Evolutionary conservation across 1,284 basidiomycete genomes (phyloP), one percentile per base, ranked within the genome.

Genomic region (Papiliotrema terrestris): DNA sequence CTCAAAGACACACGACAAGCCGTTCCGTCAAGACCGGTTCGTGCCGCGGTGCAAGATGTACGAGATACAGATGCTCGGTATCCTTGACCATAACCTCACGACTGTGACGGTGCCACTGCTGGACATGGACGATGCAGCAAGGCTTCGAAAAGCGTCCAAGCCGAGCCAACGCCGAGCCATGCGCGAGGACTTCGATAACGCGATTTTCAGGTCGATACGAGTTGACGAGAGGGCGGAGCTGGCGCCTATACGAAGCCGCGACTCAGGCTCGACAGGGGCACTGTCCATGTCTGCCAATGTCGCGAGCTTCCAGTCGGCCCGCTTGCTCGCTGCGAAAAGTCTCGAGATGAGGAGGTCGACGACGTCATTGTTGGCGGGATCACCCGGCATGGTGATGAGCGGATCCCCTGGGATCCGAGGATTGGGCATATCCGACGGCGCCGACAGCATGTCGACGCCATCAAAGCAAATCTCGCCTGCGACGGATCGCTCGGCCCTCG

Each of bases 1-100:
- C 61, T 71, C 73, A 14, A 73, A 74, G 49, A 72, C 71, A 0
- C 74, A 74, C 56, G 76, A 78, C 61, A 77, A 76, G 58, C 92
- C 91, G 0, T 89, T 96, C 70, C 83, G 92, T 45, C 79, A 82
- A 59, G 93, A 95, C 74, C 84, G 91, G 82, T 97, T 96, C 69
- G 81, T 96, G 25, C 86, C 91, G 2, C 84, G 91, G 42, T 91
- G 89, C 38, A 91, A 89, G 76, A 94, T 96, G 90, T 88, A 91
- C 65, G 88, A 94, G 69, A 91, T 95, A 45, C 88, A 95, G 69
- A 93, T 91, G 88, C 82, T 95, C 8, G 92, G 92, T 3, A 79
- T 94, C 9, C 79, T 95, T 46, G 91, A 92, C 63, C 88, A 94
- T 68, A 92, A 92, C 68, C 86, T 91, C 32, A 84, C 88, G 17